Evolutionary conservation across 2,329 filamentous ascomycete genomes (phyloP), one percentile per base, ranked within the genome.

Genomic region (Trichophyton rubrum): DNA sequence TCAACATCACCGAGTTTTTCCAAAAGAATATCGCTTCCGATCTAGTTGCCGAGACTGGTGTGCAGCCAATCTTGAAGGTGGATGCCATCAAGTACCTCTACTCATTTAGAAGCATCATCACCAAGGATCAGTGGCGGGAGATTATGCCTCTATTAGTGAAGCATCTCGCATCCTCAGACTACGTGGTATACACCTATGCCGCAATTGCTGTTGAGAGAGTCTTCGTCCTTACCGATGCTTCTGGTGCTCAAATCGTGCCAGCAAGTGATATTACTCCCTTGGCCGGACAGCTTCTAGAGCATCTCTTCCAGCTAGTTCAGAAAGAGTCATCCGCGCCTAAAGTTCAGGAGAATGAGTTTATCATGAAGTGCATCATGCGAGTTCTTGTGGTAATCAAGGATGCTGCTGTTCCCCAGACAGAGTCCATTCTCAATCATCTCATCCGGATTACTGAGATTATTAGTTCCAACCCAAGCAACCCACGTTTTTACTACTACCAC

Each of bases 61-160:
- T 87, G 0, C 83, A 95, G 67, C 87, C 90, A 7, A 91, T 99
- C 62, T 81, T 96, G 67, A 95, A 96, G 77, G 92, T 99, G 15
- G 93, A 97, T 73, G 92, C 92, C 17, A 96, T 99, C 80, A 99
- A 97, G 74, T 99, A 91, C 72, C 82, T 99, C 43, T 96, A 99
- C 79, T 89, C 88, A 51, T 99, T 99, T 84, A 87, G 93, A 68
- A 96, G 90, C 71, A 90, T 96, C 70, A 81, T 99, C 63, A 92
- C 90, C 17, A 89, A 89, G 71, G 86, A 91, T 38, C 89, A 96
- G 72, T 97, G 93, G 90, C 87, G 88, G 68, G 85, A 86, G 61
- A 91, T 91, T 1, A 89, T 99, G 70, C 87, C 89, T 11, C 85
- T 95, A 17, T 80, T 99, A 47, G 90, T 97, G 59, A 89, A 93